A percentile compares a stretch with the other conserved stretches of the same genome.
phyloP scores from a whole-genome alignment of 2,329 filamentous ascomycete genomes.

The Lasiodiplodia sp. region DNA sequence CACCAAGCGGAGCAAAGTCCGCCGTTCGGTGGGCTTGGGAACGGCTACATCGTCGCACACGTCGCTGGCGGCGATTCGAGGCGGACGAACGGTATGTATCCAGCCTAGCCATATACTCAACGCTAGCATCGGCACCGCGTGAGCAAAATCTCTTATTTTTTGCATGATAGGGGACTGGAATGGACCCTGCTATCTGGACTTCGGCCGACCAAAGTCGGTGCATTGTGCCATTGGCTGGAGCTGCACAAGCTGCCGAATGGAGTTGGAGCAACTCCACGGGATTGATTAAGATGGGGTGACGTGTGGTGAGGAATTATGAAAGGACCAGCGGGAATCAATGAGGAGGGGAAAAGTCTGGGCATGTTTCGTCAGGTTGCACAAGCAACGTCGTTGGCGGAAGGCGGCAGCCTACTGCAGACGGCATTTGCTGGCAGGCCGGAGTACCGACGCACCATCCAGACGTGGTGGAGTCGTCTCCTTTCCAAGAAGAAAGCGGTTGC shows the following conservation, averaged over 20 bases:
- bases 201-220: background rate
- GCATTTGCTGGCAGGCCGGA: background rate
- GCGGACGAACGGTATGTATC: background rate
- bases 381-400: background rate
- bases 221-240: background rate
- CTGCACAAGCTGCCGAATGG: background rate
- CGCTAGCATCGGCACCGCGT: background rate
- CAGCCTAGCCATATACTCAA: background rate
- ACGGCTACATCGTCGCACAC: background rate
- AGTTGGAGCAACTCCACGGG: background rate
- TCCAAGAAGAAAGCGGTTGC: background rate
- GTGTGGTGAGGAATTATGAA: background rate
- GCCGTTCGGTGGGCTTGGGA: background rate
- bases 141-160: background rate
- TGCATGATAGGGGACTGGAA: background rate
- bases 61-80: too few species aligned
- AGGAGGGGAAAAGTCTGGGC: background rate
- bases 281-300: background rate
- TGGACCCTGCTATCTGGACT: background rate
- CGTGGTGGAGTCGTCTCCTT: background rate
- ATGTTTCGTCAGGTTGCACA: constrained; percentile 18
- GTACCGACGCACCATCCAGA: background rate
- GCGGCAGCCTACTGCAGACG: constrained; percentile 5
- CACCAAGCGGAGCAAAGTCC: background rate
- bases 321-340: background rate